Evolutionary conservation across 192 early-diverging fungal species (phyloP).

Genomic region (Umbelopsis sp.): DNA sequence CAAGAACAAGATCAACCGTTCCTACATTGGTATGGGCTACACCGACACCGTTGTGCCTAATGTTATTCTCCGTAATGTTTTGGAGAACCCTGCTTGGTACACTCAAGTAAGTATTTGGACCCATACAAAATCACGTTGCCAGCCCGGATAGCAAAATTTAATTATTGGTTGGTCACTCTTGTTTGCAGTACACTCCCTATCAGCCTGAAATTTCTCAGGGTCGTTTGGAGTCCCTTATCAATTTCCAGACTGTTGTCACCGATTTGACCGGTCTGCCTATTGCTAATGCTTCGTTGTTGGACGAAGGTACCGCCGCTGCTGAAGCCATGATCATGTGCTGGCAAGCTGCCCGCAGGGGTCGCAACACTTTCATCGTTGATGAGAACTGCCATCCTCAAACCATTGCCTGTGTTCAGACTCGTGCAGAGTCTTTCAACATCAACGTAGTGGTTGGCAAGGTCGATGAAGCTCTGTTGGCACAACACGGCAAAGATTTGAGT

Average conservation of each 20-base stretch:
- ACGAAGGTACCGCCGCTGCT: conserved; percentile 98
- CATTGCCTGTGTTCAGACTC: conserved; percentile 86
- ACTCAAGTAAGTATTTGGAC: conserved; percentile 65
- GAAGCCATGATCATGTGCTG: conserved; percentile 96
- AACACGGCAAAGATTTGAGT: conserved; percentile 76
- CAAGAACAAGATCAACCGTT: conserved; percentile 90
- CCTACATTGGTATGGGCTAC: conserved; percentile 98
- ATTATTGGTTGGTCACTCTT: background rate
- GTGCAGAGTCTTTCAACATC: conserved; percentile 96
- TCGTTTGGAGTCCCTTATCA: conserved; percentile 94
- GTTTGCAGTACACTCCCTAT: conserved; percentile 91
- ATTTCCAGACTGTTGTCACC: conserved; percentile 96
- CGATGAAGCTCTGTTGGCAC: conserved; percentile 75
- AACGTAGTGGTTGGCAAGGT: conserved; percentile 86
- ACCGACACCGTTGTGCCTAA: conserved; percentile 87
- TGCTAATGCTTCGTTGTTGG: conserved; percentile 96
- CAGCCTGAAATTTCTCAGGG: conserved; percentile 99
- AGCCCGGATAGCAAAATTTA: conserved; percentile 98
- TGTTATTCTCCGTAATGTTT: conserved; percentile 94
- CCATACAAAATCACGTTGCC: conserved; percentile 33
- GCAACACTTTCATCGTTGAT: conserved; percentile 93
- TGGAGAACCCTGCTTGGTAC: conserved; percentile 99
- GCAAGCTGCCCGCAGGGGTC: conserved; percentile 71
- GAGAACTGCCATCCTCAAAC: conserved; percentile 95
- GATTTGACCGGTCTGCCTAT: conserved; percentile 96